Conservation (phyloP, 441 rosid genomes). For the Populus hybrid region DNA sequence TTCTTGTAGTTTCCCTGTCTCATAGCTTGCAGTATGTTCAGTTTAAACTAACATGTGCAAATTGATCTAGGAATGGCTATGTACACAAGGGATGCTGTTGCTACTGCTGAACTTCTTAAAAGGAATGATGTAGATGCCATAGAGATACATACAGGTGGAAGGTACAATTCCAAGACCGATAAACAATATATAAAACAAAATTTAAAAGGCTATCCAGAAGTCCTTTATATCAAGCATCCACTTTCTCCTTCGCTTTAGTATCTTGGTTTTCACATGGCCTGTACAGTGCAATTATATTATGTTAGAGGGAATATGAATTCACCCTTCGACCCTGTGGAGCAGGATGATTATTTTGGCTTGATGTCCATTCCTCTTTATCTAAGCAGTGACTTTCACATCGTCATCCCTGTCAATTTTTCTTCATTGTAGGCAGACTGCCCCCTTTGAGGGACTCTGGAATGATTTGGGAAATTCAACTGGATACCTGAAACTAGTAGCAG, state of each 20-base stretch:
- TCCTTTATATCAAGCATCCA: background rate
- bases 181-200: background rate
- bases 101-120: constrained; percentile 45
- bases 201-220: background rate
- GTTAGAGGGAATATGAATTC: background rate
- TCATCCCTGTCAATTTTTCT: background rate
- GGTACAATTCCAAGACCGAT: constrained; percentile 21
- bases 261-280: background rate
- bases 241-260: background rate
- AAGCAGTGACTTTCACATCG: background rate
- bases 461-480: constrained; percentile 38
- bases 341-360: background rate
- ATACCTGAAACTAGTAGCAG: constrained; percentile 51
- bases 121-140: constrained; percentile 50
- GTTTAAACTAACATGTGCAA: constrained; percentile 5
- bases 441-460: constrained; percentile 48
- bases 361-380: background rate
- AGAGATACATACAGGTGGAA: constrained; percentile 66
- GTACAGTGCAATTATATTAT: background rate
- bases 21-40: background rate
- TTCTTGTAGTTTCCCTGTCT: background rate
- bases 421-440: constrained; percentile 35
- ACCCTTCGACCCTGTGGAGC: background rate
- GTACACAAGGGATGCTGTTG: constrained; percentile 46
- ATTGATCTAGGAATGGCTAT: constrained; percentile 36